phyloP scores from a whole-genome alignment of 2,329 filamentous ascomycete genomes.

The Paradendryphiella salina region DNA sequence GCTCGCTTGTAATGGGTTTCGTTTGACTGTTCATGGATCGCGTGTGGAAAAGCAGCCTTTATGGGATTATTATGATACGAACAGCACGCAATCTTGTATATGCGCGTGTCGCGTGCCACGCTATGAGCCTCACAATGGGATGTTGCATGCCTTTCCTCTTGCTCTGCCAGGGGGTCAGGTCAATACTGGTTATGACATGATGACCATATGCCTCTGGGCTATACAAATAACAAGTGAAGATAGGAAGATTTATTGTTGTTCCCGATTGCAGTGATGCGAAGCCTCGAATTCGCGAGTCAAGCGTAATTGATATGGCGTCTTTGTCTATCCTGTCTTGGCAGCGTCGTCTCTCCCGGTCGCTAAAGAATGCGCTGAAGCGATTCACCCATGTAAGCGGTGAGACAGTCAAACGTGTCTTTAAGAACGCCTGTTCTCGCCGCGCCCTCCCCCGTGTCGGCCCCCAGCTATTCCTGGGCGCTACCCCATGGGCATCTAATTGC shows the following conservation, averaged over 20 bases:
- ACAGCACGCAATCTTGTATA: constrained; percentile 34
- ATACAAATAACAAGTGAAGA: not conserved
- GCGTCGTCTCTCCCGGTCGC: constrained; percentile 13
- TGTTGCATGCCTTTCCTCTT: not conserved
- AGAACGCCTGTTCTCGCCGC: constrained; percentile 28
- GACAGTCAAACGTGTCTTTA: constrained; percentile 23
- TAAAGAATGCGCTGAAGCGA: constrained; percentile 10
- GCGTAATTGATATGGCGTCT: not conserved
- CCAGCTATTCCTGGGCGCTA: constrained; percentile 13
- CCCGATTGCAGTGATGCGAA: not conserved
- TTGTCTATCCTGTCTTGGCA: constrained; percentile 7
- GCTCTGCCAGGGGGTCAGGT: not conserved
- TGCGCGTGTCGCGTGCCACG: constrained; percentile 33
- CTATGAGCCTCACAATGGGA: constrained; percentile 3
- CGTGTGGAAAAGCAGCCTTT: constrained; percentile 19
- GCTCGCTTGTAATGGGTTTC: constrained; percentile 29
- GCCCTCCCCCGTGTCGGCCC: constrained; percentile 3
- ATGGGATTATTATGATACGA: constrained; percentile 23
- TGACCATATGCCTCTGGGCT: not conserved
- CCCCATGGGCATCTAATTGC: constrained; percentile 20
- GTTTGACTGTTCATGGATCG: constrained; percentile 19
- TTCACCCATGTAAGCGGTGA: constrained; percentile 18
- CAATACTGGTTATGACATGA: not conserved
- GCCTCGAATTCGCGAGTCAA: not conserved
- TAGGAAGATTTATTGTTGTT: not conserved